phyloP scores from a whole-genome alignment of 305 asterid species.

The Fraxinus latifolia region DNA sequence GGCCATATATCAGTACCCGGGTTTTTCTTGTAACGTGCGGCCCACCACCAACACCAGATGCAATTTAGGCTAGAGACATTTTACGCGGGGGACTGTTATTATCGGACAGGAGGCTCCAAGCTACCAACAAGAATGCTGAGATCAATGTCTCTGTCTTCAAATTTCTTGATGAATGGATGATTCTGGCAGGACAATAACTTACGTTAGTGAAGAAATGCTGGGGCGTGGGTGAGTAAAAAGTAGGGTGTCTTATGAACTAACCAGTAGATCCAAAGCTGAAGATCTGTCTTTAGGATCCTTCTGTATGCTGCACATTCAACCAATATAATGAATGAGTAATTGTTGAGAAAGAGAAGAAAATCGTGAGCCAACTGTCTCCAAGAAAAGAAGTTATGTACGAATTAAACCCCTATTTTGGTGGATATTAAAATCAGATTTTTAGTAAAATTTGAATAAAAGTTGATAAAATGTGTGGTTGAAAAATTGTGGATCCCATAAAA shows the following conservation, averaged over 20 bases:
- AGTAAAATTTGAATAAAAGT: too few species aligned
- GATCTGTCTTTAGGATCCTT: slow-evolving; percentile 80
- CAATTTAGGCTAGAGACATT: not conserved
- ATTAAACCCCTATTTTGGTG: too few species aligned
- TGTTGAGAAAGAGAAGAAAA: not conserved
- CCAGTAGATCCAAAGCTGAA: slow-evolving; percentile 85
- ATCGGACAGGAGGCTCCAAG: slow-evolving; percentile 65
- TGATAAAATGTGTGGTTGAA: too few species aligned
- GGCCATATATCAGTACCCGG: slow-evolving; percentile 9
- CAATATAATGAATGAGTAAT: not conserved
- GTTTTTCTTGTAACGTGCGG: not conserved
- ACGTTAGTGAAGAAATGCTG: slow-evolving; percentile 21
- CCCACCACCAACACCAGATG: slow-evolving; percentile 14
- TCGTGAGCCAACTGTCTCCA: not conserved
- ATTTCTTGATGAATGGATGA: slow-evolving; percentile 88
- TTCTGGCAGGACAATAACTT: slow-evolving; percentile 39
- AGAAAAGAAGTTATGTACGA: not conserved
- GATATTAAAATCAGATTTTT: too few species aligned
- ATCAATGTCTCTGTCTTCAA: slow-evolving; percentile 88
- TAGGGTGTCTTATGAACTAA: slow-evolving; percentile 24
- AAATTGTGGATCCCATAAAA: too few species aligned
- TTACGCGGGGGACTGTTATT: not conserved
- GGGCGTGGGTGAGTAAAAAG: not conserved
- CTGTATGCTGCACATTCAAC: slow-evolving; percentile 68
- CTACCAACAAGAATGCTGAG: slow-evolving; percentile 72